Evolutionary conservation across 352 stramenopile species (phyloP).

Genomic region (Peronosclerospora sorghi): DNA sequence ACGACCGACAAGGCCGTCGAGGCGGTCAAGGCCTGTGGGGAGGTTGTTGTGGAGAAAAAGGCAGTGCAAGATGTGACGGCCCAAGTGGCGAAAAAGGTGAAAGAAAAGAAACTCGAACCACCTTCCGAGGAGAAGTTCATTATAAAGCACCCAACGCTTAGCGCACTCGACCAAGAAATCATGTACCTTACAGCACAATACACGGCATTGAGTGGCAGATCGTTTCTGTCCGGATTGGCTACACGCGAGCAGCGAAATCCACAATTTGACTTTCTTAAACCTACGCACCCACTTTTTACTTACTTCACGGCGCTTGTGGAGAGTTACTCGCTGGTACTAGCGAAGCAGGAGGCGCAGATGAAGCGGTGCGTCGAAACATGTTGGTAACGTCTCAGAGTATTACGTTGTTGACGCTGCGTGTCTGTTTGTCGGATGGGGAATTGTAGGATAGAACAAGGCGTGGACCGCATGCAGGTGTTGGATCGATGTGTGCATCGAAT

Average conservation of each 20-base stretch:
- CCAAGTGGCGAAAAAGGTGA: constrained; percentile 87
- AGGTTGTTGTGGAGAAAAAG: constrained; percentile 79
- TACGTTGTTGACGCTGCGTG: constrained; percentile 1
- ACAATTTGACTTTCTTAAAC: constrained; percentile 97
- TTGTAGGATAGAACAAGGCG: constrained; percentile 45
- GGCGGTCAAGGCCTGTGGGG: constrained; percentile 17
- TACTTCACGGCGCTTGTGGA: constrained; percentile 98
- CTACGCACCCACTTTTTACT: constrained; percentile 92
- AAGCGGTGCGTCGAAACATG: constrained; percentile 26
- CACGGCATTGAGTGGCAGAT: constrained; percentile 89
- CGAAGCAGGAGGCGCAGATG: constrained; percentile 59
- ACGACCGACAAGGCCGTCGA: constrained; percentile 16
- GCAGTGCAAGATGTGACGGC: constrained; percentile 70
- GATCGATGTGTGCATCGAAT: constrained; percentile 79
- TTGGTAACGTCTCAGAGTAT: neutral
- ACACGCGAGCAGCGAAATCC: constrained; percentile 95
- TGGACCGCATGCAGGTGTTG: constrained; percentile 78
- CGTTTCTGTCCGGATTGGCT: constrained; percentile 92
- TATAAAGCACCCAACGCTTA: constrained; percentile 85
- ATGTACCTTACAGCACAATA: constrained; percentile 99
- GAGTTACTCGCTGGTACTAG: constrained; percentile 88
- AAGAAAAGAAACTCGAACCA: constrained; percentile 70
- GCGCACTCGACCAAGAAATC: constrained; percentile 91
- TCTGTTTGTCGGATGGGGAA: neutral
- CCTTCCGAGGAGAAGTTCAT: constrained; percentile 65